These are phyloP conservation scores for Clonostachys sp. DNA, from an alignment of 2,329 filamentous ascomycete species.

Conservation along the genomic window DNA sequence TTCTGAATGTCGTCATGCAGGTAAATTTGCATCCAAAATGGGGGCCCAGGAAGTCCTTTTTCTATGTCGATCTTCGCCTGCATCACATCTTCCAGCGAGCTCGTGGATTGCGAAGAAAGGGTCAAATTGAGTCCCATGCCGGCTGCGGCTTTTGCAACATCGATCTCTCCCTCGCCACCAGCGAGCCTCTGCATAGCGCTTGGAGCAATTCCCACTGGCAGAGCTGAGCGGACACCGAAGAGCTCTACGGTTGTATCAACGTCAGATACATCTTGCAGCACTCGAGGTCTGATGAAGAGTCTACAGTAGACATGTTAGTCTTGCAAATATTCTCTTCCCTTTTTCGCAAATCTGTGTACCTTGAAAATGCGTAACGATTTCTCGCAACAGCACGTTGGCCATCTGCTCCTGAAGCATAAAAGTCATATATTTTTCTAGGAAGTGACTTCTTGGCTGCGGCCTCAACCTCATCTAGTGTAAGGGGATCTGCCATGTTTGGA, in stretches of 20 bases:
- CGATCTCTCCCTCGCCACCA: background rate
- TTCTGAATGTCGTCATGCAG: conserved; percentile 7
- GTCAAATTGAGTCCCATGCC: background rate
- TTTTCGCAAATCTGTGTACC: background rate
- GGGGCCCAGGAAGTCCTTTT: conserved; percentile 14
- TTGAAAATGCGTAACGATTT: background rate
- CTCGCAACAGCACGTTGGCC: background rate
- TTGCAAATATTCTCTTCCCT: background rate
- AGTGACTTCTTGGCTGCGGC: conserved; percentile 1
- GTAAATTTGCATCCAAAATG: conserved; percentile 20
- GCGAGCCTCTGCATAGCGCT: conserved; percentile 2
- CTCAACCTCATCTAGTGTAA: conserved; percentile 3
- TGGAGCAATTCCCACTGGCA: conserved; percentile 1
- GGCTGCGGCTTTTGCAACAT: conserved; percentile 1
- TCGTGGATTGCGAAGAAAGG: conserved; percentile 1
- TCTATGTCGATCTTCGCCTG: background rate
- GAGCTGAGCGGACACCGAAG: background rate
- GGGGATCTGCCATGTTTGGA: background rate
- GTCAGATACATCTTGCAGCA: background rate
- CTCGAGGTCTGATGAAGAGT: conserved; percentile 1
- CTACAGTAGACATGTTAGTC: background rate
- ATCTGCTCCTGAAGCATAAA: conserved; percentile 4
- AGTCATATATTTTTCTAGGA: conserved; percentile 3
- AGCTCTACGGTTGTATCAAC: background rate
- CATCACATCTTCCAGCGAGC: conserved; percentile 1